Evolutionary conservation across 2,329 filamentous ascomycete species (phyloP), one percentile per base, ranked within the genome.

Genomic region (Sarocladium oryzae): DNA sequence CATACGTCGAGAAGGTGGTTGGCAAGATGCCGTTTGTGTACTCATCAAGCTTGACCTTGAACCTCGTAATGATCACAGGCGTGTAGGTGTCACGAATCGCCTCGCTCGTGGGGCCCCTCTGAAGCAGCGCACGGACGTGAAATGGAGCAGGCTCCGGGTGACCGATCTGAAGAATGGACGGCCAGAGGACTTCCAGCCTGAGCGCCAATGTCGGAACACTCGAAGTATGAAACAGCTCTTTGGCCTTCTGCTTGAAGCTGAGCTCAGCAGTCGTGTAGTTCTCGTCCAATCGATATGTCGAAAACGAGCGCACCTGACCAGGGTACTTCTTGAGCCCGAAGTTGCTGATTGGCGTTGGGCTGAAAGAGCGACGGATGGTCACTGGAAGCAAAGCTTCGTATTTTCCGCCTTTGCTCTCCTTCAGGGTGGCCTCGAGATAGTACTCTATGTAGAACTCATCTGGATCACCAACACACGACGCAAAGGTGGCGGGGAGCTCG

Each of bases 361-460:
- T 51, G 1, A 49, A 48, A 8, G 24, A 28, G 15, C 45, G 35
- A 16, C 49, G 48, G 18, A 62, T 21, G 4, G 16, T 49, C 2
- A 64, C 15, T 1, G 60, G 61, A 2, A 58, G 48, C 2, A 37
- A 51, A 9, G 53, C 63, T n/a, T 51, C 11, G 28, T 46, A 35
- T n/a, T 30, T 20, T 30, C 54, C 38, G 24, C 8, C 45, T 28
- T 8, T 20, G 15, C 16, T 51, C n/a, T 28, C 33, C 1, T 24
- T 50, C 2, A 66, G 46, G 1, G 54, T 52, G 3, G 64, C 64
- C 21, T 65, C 54, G 10, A 69, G 55, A 24, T 54, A 59, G 49
- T 68, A 68, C 53, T 68, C 65, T 13, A 67, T 61, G 15, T 58
- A 63, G 7, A 55, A 54, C 20, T 64, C 55, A 18, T 56, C 55